Evolutionary conservation across 2,329 filamentous ascomycete species (phyloP).

Genomic region (Alternaria sp.): DNA sequence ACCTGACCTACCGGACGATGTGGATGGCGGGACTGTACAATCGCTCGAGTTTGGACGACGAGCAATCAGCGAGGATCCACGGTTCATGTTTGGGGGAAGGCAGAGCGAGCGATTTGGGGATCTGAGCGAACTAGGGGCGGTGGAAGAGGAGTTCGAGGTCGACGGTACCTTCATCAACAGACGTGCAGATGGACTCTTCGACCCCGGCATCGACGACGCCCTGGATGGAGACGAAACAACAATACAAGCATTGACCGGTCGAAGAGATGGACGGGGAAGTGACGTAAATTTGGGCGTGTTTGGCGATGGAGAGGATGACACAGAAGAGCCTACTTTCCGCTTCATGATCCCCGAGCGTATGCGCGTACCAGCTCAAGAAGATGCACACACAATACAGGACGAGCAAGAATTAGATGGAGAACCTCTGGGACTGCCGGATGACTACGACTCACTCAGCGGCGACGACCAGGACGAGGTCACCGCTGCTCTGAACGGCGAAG

Average conservation of each 20-base stretch:
- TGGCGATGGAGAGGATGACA: constrained; percentile 43
- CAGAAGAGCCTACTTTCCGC: constrained; percentile 50
- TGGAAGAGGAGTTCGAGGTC: constrained; percentile 49
- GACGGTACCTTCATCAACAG: constrained; percentile 54
- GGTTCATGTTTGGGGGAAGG: constrained; percentile 55
- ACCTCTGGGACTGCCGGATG: constrained; percentile 33
- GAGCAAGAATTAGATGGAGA: constrained; percentile 13
- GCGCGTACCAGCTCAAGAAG: constrained; percentile 29
- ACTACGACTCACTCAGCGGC: constrained; percentile 32
- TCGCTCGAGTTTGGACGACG: constrained; percentile 58
- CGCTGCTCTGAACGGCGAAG: constrained; percentile 38
- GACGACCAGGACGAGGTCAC: constrained; percentile 29
- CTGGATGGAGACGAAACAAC: constrained; percentile 44
- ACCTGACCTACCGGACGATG: constrained; percentile 46
- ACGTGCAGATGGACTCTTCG: constrained; percentile 49
- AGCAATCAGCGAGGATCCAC: constrained; percentile 49
- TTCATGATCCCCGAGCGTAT: constrained; percentile 50
- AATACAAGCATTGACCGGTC: constrained; percentile 41
- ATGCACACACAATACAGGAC: constrained; percentile 18
- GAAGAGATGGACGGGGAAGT: constrained; percentile 39
- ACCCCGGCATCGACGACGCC: constrained; percentile 47
- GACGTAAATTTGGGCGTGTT: constrained; percentile 46
- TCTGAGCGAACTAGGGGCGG: constrained; percentile 49
- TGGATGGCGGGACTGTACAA: constrained; percentile 56
- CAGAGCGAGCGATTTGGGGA: constrained; percentile 63